phyloP scores from a whole-genome alignment of 805 yeast species.

The Cyberlindnera americana region DNA sequence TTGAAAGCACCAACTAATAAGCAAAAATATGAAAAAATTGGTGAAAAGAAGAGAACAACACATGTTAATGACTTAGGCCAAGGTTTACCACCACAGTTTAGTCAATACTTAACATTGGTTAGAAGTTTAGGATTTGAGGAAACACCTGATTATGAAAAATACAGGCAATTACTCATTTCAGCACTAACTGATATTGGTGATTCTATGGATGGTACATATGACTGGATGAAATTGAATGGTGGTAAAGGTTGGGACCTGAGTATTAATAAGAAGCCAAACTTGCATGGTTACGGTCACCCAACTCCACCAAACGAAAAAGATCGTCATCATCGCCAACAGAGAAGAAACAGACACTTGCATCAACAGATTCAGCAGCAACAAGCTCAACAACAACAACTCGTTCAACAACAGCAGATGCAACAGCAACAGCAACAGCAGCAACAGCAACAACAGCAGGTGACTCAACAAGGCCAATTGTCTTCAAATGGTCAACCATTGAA shows the following conservation, averaged over 20 bases:
- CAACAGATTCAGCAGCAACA: slow-evolving; percentile 25
- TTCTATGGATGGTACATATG: slow-evolving; percentile 64
- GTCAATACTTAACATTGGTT: slow-evolving; percentile 66
- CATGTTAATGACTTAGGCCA: slow-evolving; percentile 56
- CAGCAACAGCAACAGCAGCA: slow-evolving; percentile 21
- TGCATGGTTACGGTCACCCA: slow-evolving; percentile 80
- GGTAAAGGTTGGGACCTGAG: slow-evolving; percentile 81
- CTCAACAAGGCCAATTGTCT: slow-evolving; percentile 12
- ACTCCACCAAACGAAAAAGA: slow-evolving; percentile 40
- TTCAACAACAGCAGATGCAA: slow-evolving; percentile 17
- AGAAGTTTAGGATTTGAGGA: slow-evolving; percentile 72
- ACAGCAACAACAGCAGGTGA: slow-evolving; percentile 19
- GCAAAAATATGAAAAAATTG: slow-evolving; percentile 78
- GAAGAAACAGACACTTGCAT: slow-evolving; percentile 28
- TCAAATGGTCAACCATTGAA: slow-evolving; percentile 16
- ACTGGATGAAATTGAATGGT: slow-evolving; percentile 76
- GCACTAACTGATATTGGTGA: slow-evolving; percentile 56
- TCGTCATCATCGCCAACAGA: slow-evolving; percentile 29
- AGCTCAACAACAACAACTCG: slow-evolving; percentile 18
- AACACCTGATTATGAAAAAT: slow-evolving; percentile 72
- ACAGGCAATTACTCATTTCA: slow-evolving; percentile 56
- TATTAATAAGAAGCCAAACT: slow-evolving; percentile 71
- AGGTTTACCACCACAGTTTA: slow-evolving; percentile 69
- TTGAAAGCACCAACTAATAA: slow-evolving; percentile 83
- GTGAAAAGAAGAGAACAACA: slow-evolving; percentile 72